These are phyloP conservation scores for Escovopsis sp. DNA, from an alignment of 2,329 filamentous ascomycete genomes.

Conservation along the genomic window DNA sequence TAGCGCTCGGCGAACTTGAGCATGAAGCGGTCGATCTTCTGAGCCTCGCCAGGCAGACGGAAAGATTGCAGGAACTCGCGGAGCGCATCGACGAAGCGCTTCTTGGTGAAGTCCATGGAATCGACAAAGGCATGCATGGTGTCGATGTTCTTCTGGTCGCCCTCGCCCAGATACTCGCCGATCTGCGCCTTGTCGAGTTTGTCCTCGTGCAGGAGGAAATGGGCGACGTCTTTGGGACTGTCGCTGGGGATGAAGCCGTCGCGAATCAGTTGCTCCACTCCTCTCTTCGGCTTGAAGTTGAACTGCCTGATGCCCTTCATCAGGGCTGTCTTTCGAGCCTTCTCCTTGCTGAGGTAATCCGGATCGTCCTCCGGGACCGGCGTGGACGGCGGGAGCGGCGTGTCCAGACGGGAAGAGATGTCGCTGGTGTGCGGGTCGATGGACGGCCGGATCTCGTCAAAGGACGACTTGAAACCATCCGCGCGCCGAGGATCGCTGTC, in stretches of 20 bases:
- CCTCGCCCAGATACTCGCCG: constrained; percentile 89
- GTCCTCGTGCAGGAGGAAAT: constrained; percentile 68
- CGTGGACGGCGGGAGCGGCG: constrained; percentile 45
- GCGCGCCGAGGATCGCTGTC: constrained; percentile 30
- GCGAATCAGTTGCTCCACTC: constrained; percentile 68
- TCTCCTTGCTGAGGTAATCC: constrained; percentile 84
- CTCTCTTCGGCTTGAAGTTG: constrained; percentile 95
- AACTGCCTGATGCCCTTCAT: constrained; percentile 82
- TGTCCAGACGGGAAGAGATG: constrained; percentile 46
- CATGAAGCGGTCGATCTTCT: constrained; percentile 99
- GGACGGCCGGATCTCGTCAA: constrained; percentile 38
- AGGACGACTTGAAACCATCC: constrained; percentile 22
- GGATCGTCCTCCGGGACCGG: constrained; percentile 76
- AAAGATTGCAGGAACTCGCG: constrained; percentile 90
- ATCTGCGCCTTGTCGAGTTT: constrained; percentile 82
- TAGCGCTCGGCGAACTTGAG: constrained; percentile 96
- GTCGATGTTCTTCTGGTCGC: constrained; percentile 82
- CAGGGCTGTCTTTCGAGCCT: constrained; percentile 83
- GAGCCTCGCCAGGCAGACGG: constrained; percentile 84
- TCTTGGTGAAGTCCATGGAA: constrained; percentile 81
- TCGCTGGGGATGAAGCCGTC: constrained; percentile 80
- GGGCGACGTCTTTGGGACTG: constrained; percentile 66
- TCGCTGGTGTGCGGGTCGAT: constrained; percentile 56
- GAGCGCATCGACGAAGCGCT: constrained; percentile 82
- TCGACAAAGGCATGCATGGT: constrained; percentile 99